phyloP scores from a whole-genome alignment of 331 rosid genomes.

The Dryas integrifolia region DNA sequence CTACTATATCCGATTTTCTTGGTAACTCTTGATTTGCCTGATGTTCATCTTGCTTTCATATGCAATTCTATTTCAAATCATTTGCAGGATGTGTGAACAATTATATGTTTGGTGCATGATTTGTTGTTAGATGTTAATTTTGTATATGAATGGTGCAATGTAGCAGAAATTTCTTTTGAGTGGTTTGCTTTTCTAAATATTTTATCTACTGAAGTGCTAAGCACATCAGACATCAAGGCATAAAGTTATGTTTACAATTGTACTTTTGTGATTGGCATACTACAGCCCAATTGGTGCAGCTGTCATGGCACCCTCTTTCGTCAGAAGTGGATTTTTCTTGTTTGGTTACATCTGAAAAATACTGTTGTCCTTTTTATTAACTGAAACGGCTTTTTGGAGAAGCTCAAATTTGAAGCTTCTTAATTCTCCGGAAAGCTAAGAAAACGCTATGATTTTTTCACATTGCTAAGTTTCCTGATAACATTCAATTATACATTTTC shows the following conservation, averaged over 20 bases:
- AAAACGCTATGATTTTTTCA: too few relatives aligned
- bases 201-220: not conserved
- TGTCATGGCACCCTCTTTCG: not conserved
- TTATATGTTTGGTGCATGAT: not conserved
- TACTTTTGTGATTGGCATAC: too few relatives aligned
- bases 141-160: slow-evolving; percentile 8
- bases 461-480: too few relatives aligned
- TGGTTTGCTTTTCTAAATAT: not conserved
- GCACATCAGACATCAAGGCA: not conserved
- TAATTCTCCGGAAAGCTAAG: too few relatives aligned
- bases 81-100: not conserved
- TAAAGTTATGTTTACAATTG: too few relatives aligned
- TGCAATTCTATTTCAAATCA: slow-evolving; percentile 12
- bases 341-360: not conserved
- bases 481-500: too few relatives aligned
- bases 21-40: slow-evolving; percentile 51
- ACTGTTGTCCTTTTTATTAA: too few relatives aligned
- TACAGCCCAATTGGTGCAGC: too few relatives aligned
- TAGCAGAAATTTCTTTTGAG: not conserved
- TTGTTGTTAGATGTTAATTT: not conserved
- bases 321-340: not conserved
- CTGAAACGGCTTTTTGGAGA: too few relatives aligned
- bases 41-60: slow-evolving; percentile 25
- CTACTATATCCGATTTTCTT: slow-evolving; percentile 94
- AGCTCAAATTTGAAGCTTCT: too few relatives aligned